Evolutionary conservation across 169 alveolate genomes (phyloP).

Genomic region (Eimeria zaria): DNA sequence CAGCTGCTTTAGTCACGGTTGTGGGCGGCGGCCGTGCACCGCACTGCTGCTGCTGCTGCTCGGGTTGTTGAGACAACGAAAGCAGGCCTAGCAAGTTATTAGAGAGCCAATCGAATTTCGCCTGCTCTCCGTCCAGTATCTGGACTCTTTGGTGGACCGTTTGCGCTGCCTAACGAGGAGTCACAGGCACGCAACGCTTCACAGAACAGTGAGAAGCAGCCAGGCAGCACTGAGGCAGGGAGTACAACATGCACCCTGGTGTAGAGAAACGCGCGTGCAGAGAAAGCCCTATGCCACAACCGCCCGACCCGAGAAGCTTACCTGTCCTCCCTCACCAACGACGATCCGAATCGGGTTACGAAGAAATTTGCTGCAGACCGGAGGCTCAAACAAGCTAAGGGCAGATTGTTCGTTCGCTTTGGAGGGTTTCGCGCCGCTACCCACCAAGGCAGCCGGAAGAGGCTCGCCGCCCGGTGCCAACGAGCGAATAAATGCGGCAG

Average conservation of each 20-base stretch:
- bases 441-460: neutral
- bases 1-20: conserved; percentile 39
- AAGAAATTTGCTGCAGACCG: conserved; percentile 73
- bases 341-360: conserved; percentile 77
- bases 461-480: neutral
- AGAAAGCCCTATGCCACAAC: neutral
- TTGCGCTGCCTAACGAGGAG: conserved; percentile 64
- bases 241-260: neutral
- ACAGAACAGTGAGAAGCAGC: neutral
- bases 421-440: neutral
- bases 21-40: conserved; percentile 35
- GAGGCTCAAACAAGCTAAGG: neutral
- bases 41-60: conserved; percentile 28
- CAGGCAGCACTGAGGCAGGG: neutral
- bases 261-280: neutral
- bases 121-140: conserved; percentile 61
- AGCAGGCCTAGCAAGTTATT: conserved; percentile 66
- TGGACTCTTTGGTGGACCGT: conserved; percentile 75
- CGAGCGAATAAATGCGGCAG: neutral
- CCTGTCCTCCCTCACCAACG: conserved; percentile 85
- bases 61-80: conserved; percentile 42
- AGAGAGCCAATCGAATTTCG: conserved; percentile 75
- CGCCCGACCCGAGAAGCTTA: conserved; percentile 10
- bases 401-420: neutral
- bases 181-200: conserved; percentile 4